Percentiles rank a stretch among this genome's conserved stretches.
phyloP scores from a whole-genome alignment of 1,139 yeast species.

The Scheffersomyces cryptocercus region DNA sequence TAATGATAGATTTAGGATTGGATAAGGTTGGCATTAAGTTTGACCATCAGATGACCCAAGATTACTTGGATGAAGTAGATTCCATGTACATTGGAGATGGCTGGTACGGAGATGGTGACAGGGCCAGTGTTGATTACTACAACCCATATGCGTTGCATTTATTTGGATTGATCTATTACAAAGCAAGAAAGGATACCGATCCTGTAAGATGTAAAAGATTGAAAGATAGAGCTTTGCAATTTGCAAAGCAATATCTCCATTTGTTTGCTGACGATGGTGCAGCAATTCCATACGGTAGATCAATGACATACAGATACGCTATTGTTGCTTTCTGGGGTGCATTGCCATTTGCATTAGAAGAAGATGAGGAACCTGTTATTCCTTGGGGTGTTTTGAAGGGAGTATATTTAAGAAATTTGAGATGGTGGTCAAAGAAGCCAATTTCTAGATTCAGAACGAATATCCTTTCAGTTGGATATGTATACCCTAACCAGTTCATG shows the following conservation, averaged over 20 bases:
- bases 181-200: constrained; percentile 11
- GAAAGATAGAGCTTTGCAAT: constrained; percentile 16
- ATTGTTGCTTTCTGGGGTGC: constrained; percentile 27
- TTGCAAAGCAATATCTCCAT: constrained; percentile 19
- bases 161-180: constrained; percentile 21
- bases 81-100: constrained; percentile 23
- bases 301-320: constrained; percentile 27
- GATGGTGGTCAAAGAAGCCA: constrained; percentile 30
- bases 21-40: constrained; percentile 18
- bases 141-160: constrained; percentile 29
- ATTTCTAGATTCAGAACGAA: constrained; percentile 16
- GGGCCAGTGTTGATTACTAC: constrained; percentile 23
- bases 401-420: constrained; percentile 19
- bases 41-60: constrained; percentile 11
- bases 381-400: constrained; percentile 24
- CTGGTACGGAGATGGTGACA: constrained; percentile 29
- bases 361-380: constrained; percentile 9
- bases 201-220: constrained; percentile 12
- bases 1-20: constrained; percentile 24
- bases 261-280: constrained; percentile 33
- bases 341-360: constrained; percentile 17
- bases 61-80: constrained; percentile 19
- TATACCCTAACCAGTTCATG: constrained; percentile 26
- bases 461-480: constrained; percentile 23
- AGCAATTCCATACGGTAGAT: constrained; percentile 75